Evolutionary conservation across 371 early-diverging fungal genomes (phyloP), one percentile per base, ranked within the genome.

Genomic region (Mucor plumbeus): DNA sequence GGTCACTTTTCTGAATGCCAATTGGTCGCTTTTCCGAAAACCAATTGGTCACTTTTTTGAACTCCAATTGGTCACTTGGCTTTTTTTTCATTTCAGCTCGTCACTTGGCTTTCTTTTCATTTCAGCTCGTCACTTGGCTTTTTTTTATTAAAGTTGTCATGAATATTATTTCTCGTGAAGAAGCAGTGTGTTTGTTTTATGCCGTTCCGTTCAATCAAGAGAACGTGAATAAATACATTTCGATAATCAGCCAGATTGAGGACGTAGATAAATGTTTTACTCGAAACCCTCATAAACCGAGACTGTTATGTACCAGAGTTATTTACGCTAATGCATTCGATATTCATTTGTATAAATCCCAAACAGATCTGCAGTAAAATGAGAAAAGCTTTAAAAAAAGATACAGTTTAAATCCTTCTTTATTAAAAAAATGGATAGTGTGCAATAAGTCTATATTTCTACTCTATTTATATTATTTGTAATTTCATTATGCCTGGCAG

Each of bases 211-310:
- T 33, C 61, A 60, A 38, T 60, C 61, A 60, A 44, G 59, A 43
- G 33, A 59, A 59, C 44, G 43, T 59, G 43, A 59, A 59, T 60
- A 60, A 60, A 60, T 44, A 60, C 61, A 56, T 10, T 64, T 64
- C 64, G 56, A 57, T 64, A 55, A 64, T 64, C 64, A 60, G 21
- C 40, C 55, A 61, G 58, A 58, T 59, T 35, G 65, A 59, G 58
- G 59, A 48, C 36, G 58, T 59, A 48, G 54, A 63, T 63, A 63
- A 39, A 59, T 48, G 59, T 65, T 65, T 65, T 50, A 59, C 50
- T 65, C 64, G 57, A 64, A 64, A 64, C 64, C 64, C 64, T 44
- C 10, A 64, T 44, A 64, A 64, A 57, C 64, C 64, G 0, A 63
- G 55, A 59, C 44, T 41, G 14, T 17, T 61, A 35, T 61, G 62